Evolutionary conservation across 2,329 filamentous ascomycete species (phyloP).

Genomic region (Penicillium sp.): DNA sequence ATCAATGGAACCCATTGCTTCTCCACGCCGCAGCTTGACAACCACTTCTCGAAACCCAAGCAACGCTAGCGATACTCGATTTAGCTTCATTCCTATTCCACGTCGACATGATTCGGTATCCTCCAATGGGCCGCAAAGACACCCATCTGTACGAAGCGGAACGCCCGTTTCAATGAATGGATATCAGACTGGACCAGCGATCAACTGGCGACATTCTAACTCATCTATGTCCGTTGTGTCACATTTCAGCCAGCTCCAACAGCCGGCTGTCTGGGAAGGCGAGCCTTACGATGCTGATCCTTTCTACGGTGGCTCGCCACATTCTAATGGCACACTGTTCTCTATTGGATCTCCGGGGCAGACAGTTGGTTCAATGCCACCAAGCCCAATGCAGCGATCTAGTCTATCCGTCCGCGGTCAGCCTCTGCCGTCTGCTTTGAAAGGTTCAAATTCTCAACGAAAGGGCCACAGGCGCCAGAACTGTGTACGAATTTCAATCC

Average conservation of each 20-base stretch:
- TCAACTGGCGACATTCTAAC: slow-evolving; percentile 12
- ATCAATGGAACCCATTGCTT: slow-evolving; percentile 21
- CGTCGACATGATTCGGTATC: slow-evolving; percentile 25
- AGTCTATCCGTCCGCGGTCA: slow-evolving; percentile 21
- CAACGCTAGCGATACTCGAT: slow-evolving; percentile 23
- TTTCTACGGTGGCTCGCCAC: slow-evolving; percentile 23
- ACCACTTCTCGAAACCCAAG: slow-evolving; percentile 28
- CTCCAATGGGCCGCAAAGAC: slow-evolving; percentile 18
- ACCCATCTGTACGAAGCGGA: slow-evolving; percentile 18
- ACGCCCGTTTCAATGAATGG: slow-evolving; percentile 9
- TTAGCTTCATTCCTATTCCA: slow-evolving; percentile 5
- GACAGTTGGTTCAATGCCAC: slow-evolving; percentile 14
- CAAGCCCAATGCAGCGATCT: slow-evolving; percentile 22
- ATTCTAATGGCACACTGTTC: slow-evolving; percentile 18
- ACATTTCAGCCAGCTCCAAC: slow-evolving; percentile 27
- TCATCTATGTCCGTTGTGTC: slow-evolving; percentile 20
- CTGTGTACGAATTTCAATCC: slow-evolving; percentile 44
- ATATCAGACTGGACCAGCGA: not conserved
- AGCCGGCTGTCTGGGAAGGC: slow-evolving; percentile 20
- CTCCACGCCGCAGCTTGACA: slow-evolving; percentile 37
- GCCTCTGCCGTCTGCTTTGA: slow-evolving; percentile 33
- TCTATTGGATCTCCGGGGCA: slow-evolving; percentile 21
- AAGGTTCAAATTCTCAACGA: slow-evolving; percentile 31
- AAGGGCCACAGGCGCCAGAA: slow-evolving; percentile 45
- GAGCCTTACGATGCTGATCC: slow-evolving; percentile 27